Evolutionary conservation across 495 filamentous ascomycete genomes (phyloP).

Genomic region (Penicilliopsis zonata): DNA sequence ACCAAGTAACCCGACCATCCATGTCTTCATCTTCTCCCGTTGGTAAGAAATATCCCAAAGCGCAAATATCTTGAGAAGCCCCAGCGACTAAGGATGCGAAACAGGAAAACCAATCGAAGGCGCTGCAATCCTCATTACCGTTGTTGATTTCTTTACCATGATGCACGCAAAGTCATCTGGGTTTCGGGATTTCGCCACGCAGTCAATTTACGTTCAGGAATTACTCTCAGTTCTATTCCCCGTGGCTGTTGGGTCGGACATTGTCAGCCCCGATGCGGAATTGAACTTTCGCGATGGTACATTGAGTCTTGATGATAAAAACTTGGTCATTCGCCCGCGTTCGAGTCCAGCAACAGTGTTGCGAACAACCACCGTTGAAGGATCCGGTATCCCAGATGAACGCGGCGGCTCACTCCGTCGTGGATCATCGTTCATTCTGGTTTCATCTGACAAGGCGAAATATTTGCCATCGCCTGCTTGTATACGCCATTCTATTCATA

Average conservation of each 20-base stretch:
- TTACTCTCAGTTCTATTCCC: constrained; percentile 73
- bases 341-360: constrained; percentile 53
- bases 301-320: constrained; percentile 74
- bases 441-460: constrained; percentile 55
- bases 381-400: constrained; percentile 31
- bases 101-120: constrained; percentile 7
- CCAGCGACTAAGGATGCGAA: too few relatives aligned
- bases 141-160: constrained; percentile 68
- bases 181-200: constrained; percentile 71
- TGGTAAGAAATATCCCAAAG: too few relatives aligned
- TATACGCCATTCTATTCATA: constrained; percentile 45
- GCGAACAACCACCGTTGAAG: constrained; percentile 52
- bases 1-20: constrained; percentile 6
- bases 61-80: too few relatives aligned
- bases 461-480: constrained; percentile 44
- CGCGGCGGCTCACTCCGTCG: constrained; percentile 49
- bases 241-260: constrained; percentile 70
- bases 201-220: constrained; percentile 66
- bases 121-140: constrained; percentile 46
- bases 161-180: constrained; percentile 57
- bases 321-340: constrained; percentile 67
- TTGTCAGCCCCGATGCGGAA: constrained; percentile 70
- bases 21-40: constrained; percentile 9
- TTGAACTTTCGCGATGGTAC: constrained; percentile 64
- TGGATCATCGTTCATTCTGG: constrained; percentile 79